Evolutionary conservation across 495 filamentous ascomycete genomes (phyloP).

Genomic region (Hypoxylon trugodes): DNA sequence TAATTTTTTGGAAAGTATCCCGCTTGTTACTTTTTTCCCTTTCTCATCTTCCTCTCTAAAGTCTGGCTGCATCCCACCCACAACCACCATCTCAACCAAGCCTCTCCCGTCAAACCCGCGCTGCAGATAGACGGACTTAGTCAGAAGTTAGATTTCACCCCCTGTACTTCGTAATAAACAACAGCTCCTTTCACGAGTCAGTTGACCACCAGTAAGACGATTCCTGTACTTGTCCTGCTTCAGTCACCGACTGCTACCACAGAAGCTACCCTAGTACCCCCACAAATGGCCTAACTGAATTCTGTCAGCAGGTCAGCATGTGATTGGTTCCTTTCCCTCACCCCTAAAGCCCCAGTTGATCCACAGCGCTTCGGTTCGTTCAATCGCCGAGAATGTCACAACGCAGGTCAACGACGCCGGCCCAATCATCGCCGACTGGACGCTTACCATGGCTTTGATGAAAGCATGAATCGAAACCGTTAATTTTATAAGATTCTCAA

Average conservation of each 20-base stretch:
- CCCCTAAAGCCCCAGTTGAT: constrained; percentile 18
- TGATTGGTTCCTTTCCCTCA: constrained; percentile 30
- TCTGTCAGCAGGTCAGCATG: constrained; percentile 4
- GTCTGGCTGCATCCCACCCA: too few species aligned
- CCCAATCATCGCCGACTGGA: constrained; percentile 34
- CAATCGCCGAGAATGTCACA: constrained; percentile 36
- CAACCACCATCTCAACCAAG: constrained; percentile 2
- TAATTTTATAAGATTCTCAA: constrained; percentile 31
- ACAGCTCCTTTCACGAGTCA: neutral
- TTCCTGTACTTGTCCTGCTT: constrained; percentile 19
- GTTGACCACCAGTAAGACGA: constrained; percentile 14
- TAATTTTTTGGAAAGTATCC: too few species aligned
- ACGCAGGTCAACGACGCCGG: constrained; percentile 12
- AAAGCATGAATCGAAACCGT: constrained; percentile 27
- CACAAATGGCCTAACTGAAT: constrained; percentile 33
- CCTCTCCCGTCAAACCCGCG: constrained; percentile 8
- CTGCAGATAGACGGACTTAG: neutral
- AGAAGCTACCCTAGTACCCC: constrained; percentile 29
- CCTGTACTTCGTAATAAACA: neutral
- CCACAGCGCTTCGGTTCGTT: constrained; percentile 31
- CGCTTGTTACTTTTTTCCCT: too few species aligned
- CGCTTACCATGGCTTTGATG: constrained; percentile 8
- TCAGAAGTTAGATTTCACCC: constrained; percentile 18
- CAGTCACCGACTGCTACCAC: constrained; percentile 38
- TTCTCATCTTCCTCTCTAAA: too few species aligned